Conservation (phyloP, 164 flowering plant genomes). For the Piper betle region DNA sequence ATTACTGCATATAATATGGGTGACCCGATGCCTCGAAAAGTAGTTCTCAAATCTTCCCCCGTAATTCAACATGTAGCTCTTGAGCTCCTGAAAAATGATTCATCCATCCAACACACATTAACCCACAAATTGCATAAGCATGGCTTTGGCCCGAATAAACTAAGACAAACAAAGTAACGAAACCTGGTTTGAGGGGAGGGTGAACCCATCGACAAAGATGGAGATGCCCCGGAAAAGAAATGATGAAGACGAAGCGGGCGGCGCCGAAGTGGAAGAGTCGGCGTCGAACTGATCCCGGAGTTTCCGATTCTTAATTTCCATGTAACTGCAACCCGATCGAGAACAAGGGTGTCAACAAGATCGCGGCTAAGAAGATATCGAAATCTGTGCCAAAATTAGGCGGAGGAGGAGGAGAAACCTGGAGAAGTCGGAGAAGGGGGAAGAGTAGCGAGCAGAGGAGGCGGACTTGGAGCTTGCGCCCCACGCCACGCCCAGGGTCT, state of each 20-base stretch:
- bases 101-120: neutral
- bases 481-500: conserved; percentile 91
- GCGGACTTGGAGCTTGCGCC: conserved; percentile 67
- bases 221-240: conserved; percentile 65
- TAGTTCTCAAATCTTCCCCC: conserved; percentile 92
- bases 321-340: conserved; percentile 37
- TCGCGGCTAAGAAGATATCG: neutral
- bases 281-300: conserved; percentile 71
- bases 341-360: neutral
- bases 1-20: conserved; percentile 94
- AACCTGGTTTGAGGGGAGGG: conserved; percentile 89
- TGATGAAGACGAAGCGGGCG: conserved; percentile 11
- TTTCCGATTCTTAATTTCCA: conserved; percentile 75
- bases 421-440: conserved; percentile 37
- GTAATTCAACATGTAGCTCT: conserved; percentile 65
- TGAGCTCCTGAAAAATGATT: conserved; percentile 45
- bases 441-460: conserved; percentile 17
- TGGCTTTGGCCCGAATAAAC: neutral
- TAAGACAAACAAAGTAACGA: neutral
- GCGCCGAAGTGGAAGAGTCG: conserved; percentile 46
- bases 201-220: conserved; percentile 88
- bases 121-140: neutral
- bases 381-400: neutral
- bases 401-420: conserved; percentile 24
- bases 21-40: conserved; percentile 74